A percentile compares a stretch with the other conserved stretches of the same genome.
These are phyloP conservation scores for Blastocladiella emersonii DNA, from an alignment of 371 early-diverging fungal species.

Conservation along the genomic window DNA sequence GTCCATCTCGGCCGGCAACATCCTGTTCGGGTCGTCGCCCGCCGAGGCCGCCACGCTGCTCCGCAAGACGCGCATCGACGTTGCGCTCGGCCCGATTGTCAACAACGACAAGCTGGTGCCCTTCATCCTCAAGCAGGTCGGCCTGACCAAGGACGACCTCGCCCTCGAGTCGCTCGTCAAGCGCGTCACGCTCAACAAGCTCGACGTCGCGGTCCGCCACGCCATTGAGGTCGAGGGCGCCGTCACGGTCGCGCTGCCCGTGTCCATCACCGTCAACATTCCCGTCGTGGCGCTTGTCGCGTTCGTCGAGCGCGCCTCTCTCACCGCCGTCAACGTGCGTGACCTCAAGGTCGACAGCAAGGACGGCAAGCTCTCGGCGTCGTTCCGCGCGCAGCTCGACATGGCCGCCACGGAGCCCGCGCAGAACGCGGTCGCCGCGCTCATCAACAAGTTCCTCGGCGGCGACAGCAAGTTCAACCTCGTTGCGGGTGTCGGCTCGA, in stretches of 20 bases:
- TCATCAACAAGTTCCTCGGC: background rate
- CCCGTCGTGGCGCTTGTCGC: constrained; percentile 1
- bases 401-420: background rate
- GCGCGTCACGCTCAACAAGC: background rate
- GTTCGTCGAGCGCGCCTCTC: background rate
- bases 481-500: background rate
- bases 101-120: background rate
- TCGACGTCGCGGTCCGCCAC: background rate
- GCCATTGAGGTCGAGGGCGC: background rate
- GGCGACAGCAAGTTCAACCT: background rate
- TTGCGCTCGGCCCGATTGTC: background rate
- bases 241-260: background rate
- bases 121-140: background rate
- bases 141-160: background rate
- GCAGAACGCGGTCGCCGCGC: background rate
- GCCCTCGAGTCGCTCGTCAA: background rate
- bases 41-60: background rate
- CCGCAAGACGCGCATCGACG: background rate
- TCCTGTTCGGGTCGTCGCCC: background rate
- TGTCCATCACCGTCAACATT: background rate
- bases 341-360: background rate
- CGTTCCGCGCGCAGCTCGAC: background rate
- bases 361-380: background rate
- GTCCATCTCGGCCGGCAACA: background rate
- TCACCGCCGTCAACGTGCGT: background rate